phyloP scores from a whole-genome alignment of 179 eudicot species.

The Patellifolia procumbens region DNA sequence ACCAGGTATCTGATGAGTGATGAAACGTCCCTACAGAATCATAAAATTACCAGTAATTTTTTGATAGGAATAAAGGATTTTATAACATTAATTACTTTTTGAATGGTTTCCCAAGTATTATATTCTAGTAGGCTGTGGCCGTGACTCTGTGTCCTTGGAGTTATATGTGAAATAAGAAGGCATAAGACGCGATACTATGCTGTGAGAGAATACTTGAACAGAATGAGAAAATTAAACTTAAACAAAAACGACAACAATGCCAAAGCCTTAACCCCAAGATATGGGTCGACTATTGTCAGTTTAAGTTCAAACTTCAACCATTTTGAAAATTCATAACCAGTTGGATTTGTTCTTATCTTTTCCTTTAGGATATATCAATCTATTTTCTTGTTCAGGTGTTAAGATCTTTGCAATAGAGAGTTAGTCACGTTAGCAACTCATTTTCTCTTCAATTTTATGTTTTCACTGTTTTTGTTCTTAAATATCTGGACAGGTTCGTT shows the following conservation, averaged over 20 bases:
- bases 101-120: constrained; percentile 7
- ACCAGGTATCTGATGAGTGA: constrained; percentile 63
- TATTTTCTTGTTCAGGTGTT: background rate
- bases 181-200: background rate
- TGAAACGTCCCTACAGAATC: background rate
- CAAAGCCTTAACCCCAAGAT: too few species aligned
- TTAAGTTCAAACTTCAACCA: too few species aligned
- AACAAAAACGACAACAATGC: too few species aligned
- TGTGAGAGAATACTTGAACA: background rate
- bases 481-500: constrained; percentile 73
- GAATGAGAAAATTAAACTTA: background rate
- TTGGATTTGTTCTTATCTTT: background rate
- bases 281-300: too few species aligned
- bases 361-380: background rate
- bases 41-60: background rate
- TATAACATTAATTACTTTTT: background rate
- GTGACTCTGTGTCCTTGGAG: background rate
- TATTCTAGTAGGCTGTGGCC: background rate
- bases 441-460: constrained; percentile 2
- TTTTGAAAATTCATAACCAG: too few species aligned
- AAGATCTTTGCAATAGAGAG: background rate
- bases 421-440: background rate
- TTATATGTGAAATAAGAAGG: background rate
- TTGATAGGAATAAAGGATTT: background rate
- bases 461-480: constrained; percentile 6